Conservation (phyloP, 306 rosid species). For the Pueraria montana region DNA sequence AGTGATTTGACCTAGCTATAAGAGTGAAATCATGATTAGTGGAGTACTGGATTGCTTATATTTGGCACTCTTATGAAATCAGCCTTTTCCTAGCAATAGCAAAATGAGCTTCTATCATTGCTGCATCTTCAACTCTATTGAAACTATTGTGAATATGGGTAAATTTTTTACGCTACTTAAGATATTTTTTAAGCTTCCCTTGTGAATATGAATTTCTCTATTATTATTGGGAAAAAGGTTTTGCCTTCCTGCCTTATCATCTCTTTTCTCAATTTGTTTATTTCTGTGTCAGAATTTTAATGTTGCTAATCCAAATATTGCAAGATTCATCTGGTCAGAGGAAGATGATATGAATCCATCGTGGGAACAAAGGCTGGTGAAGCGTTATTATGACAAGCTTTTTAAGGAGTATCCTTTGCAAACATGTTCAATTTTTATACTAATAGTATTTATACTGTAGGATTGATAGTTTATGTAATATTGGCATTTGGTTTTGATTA, state of each 20-base stretch:
- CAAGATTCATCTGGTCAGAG: slow-evolving; percentile 91
- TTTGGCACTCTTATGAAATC: slow-evolving; percentile 36
- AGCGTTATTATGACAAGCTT: slow-evolving; percentile 91
- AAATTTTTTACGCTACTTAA: background rate
- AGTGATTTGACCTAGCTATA: slow-evolving; percentile 14
- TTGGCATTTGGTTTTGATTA: slow-evolving; percentile 19
- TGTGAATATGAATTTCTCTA: background rate
- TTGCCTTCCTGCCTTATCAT: slow-evolving; percentile 6
- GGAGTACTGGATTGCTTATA: background rate
- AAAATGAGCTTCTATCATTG: background rate
- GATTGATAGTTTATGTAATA: slow-evolving; percentile 28
- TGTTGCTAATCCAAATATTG: slow-evolving; percentile 49
- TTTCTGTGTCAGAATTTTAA: slow-evolving; percentile 44
- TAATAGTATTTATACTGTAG: background rate
- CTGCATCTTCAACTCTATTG: slow-evolving; percentile 9
- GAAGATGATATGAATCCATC: slow-evolving; percentile 93
- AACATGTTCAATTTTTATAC: slow-evolving; percentile 11
- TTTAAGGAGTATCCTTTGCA: slow-evolving; percentile 95
- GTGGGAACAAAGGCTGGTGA: slow-evolving; percentile 98
- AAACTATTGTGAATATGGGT: slow-evolving; percentile 25
- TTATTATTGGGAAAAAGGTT: slow-evolving; percentile 7
- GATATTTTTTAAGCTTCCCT: slow-evolving; percentile 9
- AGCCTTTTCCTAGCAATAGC: slow-evolving; percentile 22
- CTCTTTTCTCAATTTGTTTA: slow-evolving; percentile 38
- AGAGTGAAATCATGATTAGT: slow-evolving; percentile 19